Conservation (phyloP, 2,329 filamentous ascomycete genomes). For the Paramyrothecium sp. region DNA sequence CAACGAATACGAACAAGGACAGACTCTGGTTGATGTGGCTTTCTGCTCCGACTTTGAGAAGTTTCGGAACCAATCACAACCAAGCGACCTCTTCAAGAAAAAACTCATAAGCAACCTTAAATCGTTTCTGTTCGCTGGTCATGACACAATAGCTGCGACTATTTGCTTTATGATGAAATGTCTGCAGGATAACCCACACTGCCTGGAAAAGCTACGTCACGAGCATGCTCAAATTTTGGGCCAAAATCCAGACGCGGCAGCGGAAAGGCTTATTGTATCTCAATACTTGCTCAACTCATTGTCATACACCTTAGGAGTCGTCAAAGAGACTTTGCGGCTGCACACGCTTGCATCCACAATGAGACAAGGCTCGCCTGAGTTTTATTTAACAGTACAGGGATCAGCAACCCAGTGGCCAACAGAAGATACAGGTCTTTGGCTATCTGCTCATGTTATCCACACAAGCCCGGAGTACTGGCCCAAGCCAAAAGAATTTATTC, state of each 20-base stretch:
- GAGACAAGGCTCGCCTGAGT: conserved; percentile 7
- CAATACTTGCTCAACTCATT: conserved; percentile 29
- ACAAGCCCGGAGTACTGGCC: not conserved
- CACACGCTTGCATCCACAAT: conserved; percentile 5
- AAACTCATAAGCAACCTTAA: conserved; percentile 31
- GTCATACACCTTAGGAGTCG: conserved; percentile 32
- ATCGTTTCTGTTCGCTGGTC: conserved; percentile 34
- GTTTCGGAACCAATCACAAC: conserved; percentile 1
- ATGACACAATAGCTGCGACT: conserved; percentile 34
- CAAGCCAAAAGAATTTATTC: not conserved
- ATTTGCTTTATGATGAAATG: conserved; percentile 30
- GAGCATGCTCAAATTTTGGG: conserved; percentile 35
- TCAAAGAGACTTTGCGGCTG: conserved; percentile 35
- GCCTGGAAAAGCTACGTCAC: conserved; percentile 26
- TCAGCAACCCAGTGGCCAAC: not conserved
- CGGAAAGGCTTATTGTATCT: conserved; percentile 11
- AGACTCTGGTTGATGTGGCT: too few species aligned
- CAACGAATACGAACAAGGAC: too few species aligned
- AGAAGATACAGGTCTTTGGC: conserved; percentile 7
- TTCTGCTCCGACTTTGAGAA: too few species aligned
- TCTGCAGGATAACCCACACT: conserved; percentile 25
- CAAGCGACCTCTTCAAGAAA: conserved; percentile 16
- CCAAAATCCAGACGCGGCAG: conserved; percentile 18
- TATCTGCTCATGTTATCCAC: conserved; percentile 7
- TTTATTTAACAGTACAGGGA: conserved; percentile 12